A percentile compares a stretch with the other conserved stretches of the same genome.
These are phyloP conservation scores for Rhododendron molle DNA, from an alignment of 148 eudicot genomes.

Conservation along the genomic window DNA sequence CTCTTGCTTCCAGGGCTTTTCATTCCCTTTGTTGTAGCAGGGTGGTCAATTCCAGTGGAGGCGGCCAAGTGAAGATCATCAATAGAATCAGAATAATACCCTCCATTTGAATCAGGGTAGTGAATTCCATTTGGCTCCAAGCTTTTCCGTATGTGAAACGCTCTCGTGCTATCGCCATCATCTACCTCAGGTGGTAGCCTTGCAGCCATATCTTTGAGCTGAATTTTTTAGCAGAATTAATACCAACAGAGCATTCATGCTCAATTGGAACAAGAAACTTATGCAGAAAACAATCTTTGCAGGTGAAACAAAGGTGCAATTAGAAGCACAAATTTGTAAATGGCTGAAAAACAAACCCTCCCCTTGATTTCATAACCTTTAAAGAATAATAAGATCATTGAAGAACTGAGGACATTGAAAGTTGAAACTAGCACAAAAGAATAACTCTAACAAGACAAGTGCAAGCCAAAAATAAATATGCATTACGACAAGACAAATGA, in stretches of 20 bases:
- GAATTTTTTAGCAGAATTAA: constrained; percentile 10
- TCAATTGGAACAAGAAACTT: neutral
- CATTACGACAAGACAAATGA: neutral
- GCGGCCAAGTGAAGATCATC: constrained; percentile 29
- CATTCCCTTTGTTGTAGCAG: constrained; percentile 29
- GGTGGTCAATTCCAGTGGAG: constrained; percentile 25
- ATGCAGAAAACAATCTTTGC: neutral
- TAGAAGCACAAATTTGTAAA: neutral
- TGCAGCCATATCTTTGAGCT: constrained; percentile 97
- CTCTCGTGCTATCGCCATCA: constrained; percentile 44
- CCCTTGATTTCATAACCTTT: neutral
- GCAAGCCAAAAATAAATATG: neutral
- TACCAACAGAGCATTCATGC: neutral
- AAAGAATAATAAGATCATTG: neutral
- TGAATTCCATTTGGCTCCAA: constrained; percentile 58
- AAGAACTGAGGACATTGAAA: neutral
- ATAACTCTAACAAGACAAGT: neutral
- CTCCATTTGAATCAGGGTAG: constrained; percentile 46
- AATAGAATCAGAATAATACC: constrained; percentile 26
- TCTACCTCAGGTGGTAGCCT: constrained; percentile 79
- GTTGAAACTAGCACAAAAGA: constrained; percentile 1
- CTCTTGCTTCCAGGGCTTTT: constrained; percentile 29
- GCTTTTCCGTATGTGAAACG: constrained; percentile 49
- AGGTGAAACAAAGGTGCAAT: neutral
- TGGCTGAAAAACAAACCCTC: neutral